Evolutionary conservation across 1,284 basidiomycete species (phyloP).

Genomic region (Ustilago curta): DNA sequence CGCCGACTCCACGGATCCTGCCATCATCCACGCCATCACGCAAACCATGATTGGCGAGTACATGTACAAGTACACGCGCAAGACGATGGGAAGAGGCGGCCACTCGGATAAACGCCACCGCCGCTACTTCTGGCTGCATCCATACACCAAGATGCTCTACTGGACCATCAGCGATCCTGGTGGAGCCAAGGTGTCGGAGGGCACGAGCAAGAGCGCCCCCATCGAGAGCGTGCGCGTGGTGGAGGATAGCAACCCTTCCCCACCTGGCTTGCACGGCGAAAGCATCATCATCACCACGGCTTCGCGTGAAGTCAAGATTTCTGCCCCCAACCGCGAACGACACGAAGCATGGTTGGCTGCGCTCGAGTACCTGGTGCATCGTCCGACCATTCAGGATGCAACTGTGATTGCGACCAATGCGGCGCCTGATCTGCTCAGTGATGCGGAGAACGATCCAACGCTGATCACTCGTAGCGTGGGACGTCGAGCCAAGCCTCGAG

Average conservation of each 20-base stretch:
- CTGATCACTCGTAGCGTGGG: conserved; percentile 26
- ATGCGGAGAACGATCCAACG: conserved; percentile 39
- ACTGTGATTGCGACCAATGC: conserved; percentile 46
- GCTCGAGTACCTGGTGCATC: conserved; percentile 60
- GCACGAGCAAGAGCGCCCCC: conserved; percentile 96
- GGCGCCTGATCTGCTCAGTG: conserved; percentile 33
- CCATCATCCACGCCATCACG: conserved; percentile 86
- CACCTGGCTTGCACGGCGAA: conserved; percentile 90
- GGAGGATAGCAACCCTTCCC: conserved; percentile 90
- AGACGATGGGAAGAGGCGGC: conserved; percentile 84
- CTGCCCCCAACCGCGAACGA: conserved; percentile 89
- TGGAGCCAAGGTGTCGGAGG: conserved; percentile 84
- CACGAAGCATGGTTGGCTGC: conserved; percentile 94
- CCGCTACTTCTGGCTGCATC: conserved; percentile 99
- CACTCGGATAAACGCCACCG: conserved; percentile 90
- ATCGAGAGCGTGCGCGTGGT: conserved; percentile 91
- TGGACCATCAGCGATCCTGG: conserved; percentile 97
- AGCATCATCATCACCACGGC: conserved; percentile 92
- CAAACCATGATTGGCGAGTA: conserved; percentile 99
- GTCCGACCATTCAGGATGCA: conserved; percentile 44
- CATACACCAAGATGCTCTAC: conserved; percentile 96
- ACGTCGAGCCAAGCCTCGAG: conserved; percentile 37
- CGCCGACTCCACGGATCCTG: conserved; percentile 61
- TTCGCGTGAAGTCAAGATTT: conserved; percentile 96
- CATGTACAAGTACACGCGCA: conserved; percentile 95